phyloP scores from a whole-genome alignment of 2,329 filamentous ascomycete genomes.

The Alternaria sp. region DNA sequence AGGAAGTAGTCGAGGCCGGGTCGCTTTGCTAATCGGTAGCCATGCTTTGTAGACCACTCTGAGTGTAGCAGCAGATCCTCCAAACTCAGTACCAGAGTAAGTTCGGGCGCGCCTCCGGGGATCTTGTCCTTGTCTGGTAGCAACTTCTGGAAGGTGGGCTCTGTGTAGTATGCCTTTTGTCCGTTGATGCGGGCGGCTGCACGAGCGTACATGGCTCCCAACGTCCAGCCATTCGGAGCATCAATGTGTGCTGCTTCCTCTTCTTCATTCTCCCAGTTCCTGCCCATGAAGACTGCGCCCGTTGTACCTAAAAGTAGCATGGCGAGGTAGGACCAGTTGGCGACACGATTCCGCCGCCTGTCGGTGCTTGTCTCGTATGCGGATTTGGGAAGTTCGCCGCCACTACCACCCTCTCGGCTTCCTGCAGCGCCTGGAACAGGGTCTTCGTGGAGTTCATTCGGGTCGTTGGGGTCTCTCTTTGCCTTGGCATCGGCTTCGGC shows the following conservation, averaged over 20 bases:
- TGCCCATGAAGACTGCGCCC: slow-evolving; percentile 77
- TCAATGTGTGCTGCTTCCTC: slow-evolving; percentile 74
- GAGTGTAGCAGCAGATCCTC: slow-evolving; percentile 95
- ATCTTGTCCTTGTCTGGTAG: slow-evolving; percentile 75
- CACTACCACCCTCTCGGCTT: slow-evolving; percentile 58
- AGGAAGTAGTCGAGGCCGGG: slow-evolving; percentile 97
- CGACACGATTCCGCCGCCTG: slow-evolving; percentile 76
- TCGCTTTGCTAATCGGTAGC: slow-evolving; percentile 93
- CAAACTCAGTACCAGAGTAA: slow-evolving; percentile 89
- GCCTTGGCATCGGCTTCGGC: slow-evolving; percentile 52
- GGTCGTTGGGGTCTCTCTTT: slow-evolving; percentile 38
- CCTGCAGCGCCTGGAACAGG: slow-evolving; percentile 52
- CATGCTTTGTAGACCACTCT: slow-evolving; percentile 92
- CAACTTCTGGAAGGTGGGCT: slow-evolving; percentile 92
- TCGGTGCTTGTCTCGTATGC: slow-evolving; percentile 93
- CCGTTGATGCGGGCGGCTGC: slow-evolving; percentile 76
- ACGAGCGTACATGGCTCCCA: slow-evolving; percentile 80
- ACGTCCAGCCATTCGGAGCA: slow-evolving; percentile 80
- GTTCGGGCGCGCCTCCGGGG: slow-evolving; percentile 74
- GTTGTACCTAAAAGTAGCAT: slow-evolving; percentile 65
- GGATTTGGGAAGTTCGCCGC: slow-evolving; percentile 74
- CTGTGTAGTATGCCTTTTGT: slow-evolving; percentile 90
- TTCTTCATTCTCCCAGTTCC: slow-evolving; percentile 81
- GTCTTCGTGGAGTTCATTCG: slow-evolving; percentile 64
- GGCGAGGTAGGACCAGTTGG: slow-evolving; percentile 75